Percentiles rank a stretch among this genome's conserved stretches.
Conservation (phyloP, 2,329 filamentous ascomycete species). For the Aspergillus uvarum region DNA sequence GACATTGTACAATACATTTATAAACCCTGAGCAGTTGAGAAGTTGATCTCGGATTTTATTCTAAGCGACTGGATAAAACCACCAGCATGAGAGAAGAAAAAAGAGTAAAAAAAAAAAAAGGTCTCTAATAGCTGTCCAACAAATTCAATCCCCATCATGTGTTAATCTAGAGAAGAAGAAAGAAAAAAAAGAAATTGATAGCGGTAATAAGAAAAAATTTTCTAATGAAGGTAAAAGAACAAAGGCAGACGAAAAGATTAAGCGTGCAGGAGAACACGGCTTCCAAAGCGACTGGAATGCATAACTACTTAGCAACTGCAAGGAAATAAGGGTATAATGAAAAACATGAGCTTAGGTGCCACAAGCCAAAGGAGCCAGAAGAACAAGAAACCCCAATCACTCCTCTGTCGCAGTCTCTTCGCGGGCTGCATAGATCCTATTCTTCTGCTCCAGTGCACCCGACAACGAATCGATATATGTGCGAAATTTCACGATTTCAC, state of each 20-base stretch:
- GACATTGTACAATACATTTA: not conserved
- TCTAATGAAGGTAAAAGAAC: too few species aligned
- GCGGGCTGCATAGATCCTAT: conserved; percentile 61
- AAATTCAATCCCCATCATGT: too few species aligned
- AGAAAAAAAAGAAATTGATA: too few species aligned
- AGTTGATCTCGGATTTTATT: too few species aligned
- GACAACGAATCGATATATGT: conserved; percentile 88
- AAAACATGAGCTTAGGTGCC: not conserved
- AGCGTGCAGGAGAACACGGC: not conserved
- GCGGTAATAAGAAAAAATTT: too few species aligned
- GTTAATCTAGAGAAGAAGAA: too few species aligned
- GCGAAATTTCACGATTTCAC: conserved; percentile 94
- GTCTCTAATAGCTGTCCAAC: too few species aligned
- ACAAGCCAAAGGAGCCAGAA: not conserved
- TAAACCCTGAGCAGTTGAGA: not conserved
- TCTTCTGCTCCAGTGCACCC: conserved; percentile 67
- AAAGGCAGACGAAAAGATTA: not conserved
- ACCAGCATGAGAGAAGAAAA: not conserved
- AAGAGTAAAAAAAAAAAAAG: too few species aligned
- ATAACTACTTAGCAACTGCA: not conserved
- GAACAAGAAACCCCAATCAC: not conserved
- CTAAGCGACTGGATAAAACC: too few species aligned
- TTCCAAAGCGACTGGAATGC: too few species aligned
- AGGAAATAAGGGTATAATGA: not conserved
- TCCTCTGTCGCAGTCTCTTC: conserved; percentile 18